Base-by-base conservation (phyloP, 2,329 filamentous ascomycete species). In the Scopulariopsis brevicaulis region DNA sequence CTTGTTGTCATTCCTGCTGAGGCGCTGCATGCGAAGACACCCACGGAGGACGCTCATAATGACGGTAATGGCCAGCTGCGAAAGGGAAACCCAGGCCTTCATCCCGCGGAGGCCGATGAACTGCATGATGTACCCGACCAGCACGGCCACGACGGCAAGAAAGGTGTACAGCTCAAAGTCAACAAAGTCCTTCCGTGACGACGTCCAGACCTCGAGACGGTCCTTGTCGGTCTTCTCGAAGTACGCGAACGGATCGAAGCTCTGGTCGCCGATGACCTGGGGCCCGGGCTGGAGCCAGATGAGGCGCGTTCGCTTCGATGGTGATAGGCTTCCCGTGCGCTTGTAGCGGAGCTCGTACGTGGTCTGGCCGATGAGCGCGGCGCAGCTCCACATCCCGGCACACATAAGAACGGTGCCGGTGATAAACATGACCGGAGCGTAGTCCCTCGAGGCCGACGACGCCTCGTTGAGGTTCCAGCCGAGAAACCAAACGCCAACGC, bases 61-160 rank as follows among this genome's bases (percentile, higher is more conserved):
- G 10, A 65, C 28, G 2, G 58, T 63, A 24, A 58, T 53, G 1
- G 55, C 62, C 4, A 65, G 60, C 40, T 65, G 63, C 1, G 62
- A 57, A 1, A 65, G 34, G 14, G 63, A 62, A 6, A 65, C 59
- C 58, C 57, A 62, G 3, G 63, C 59, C 10, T 58, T 58, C 56
- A 65, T 59, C 3, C 64, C 63, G 5, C 64, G 61, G 11, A 64
- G 53, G 14, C 63, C 63, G 11, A 64, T 63, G 58, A 64, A 65
- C 20, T 65, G 64, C 12, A 60, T 22, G 20, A 64, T 55, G 40
- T 60, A 65, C 11, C 62, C 63, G 7, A 58, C 22, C 3, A 61
- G 18, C 0, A 55, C 55, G 12, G 51, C 25, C 6, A 55, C 20
- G 14, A 59, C 37, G 5, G 59, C 57, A 15, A 63, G 3, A 22